Evolutionary conservation across 140 eudicot species (phyloP), one percentile per base, ranked within the genome.

Genomic region (Anethum foeniculum): DNA sequence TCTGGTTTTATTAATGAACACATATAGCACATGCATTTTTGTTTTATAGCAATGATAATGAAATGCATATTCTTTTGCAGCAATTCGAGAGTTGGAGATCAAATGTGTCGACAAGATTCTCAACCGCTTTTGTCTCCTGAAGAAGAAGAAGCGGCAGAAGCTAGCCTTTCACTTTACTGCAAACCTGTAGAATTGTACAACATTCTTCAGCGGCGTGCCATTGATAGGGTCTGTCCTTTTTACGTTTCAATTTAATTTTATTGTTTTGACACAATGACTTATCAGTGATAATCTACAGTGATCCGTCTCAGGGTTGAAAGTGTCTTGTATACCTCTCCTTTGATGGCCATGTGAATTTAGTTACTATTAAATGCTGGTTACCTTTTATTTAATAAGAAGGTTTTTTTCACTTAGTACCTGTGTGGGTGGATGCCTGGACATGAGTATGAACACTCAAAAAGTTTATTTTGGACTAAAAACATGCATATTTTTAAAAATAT

Each of bases 101-200:
- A 91, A 79, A 90, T 90, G 92, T 91, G 97, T 89, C 96, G 93
- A 75, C 90, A 95, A 84, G 97, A 89, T 83, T 78, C 91, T 69
- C 89, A 87, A 62, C 81, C 80, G 49, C 92, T 80, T 82, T 89
- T 93, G 87, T 93, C 99, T 64, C 86, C 88, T 30, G 98, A 93
- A 85, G 97, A 96, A 86, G 88, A 88, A 85, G 80, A 34, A 80
- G 98, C 89, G 41, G 99, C 99, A 32, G 98, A 96, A 78, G 97
- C 91, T 80, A 89, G 96, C 87, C 90, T 96, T 75, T 74, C 92
- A 62, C 83, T 76, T 30, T 96, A 93, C 78, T 93, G 98, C 97
- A 90, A 88, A 83, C 98, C 98, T 21, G 91, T 96, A 62, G 99
- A 96, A 81, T 80, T 96, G 4, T 96, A 96, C 91, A 91, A 92